phyloP scores from a whole-genome alignment of 2,329 filamentous ascomycete genomes.

The Penicillium sp. region DNA sequence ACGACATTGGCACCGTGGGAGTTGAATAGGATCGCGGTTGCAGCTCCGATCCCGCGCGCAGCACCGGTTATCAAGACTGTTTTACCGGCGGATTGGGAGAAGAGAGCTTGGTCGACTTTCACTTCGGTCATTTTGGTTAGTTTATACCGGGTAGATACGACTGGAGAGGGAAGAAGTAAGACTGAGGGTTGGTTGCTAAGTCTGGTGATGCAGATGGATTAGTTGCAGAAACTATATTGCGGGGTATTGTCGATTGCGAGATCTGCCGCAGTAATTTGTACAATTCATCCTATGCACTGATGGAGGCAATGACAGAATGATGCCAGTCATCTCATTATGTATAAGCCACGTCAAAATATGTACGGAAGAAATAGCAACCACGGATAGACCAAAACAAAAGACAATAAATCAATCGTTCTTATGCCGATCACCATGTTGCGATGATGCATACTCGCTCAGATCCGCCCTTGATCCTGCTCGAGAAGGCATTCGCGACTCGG shows the following conservation, averaged over 20 bases:
- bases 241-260: background rate
- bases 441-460: constrained; percentile 22
- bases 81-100: constrained; percentile 22
- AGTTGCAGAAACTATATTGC: background rate
- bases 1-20: constrained; percentile 40
- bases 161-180: background rate
- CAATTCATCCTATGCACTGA: background rate
- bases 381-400: background rate
- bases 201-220: background rate
- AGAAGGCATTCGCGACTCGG: constrained; percentile 22
- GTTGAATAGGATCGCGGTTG: constrained; percentile 40
- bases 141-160: background rate
- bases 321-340: background rate
- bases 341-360: background rate
- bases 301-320: background rate
- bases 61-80: constrained; percentile 44
- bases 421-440: constrained; percentile 24
- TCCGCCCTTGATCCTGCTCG: constrained; percentile 24
- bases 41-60: constrained; percentile 43
- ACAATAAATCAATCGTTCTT: constrained; percentile 26
- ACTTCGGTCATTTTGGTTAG: background rate
- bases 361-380: background rate
- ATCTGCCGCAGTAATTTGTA: background rate
- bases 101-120: background rate
- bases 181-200: background rate